Conservation (phyloP, 2,329 filamentous ascomycete genomes). For the Trichothecium sympodiale region DNA sequence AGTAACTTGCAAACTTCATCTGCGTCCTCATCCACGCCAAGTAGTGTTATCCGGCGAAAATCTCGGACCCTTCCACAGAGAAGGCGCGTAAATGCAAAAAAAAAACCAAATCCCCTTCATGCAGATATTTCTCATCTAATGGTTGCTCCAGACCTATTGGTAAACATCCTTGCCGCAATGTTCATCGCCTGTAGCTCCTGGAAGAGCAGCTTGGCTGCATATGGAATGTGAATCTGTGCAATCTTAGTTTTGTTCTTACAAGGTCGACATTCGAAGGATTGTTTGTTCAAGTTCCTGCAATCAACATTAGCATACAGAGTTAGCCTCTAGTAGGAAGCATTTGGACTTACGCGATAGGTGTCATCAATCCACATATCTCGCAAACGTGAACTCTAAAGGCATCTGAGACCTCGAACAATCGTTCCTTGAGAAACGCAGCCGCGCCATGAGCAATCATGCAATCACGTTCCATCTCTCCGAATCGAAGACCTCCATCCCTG, state of each 20-base stretch:
- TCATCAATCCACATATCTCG: conserved; percentile 98
- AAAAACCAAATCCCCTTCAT: too few relatives aligned
- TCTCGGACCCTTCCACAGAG: too few relatives aligned
- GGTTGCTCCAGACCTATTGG: conserved; percentile 65
- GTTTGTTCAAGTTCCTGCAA: conserved; percentile 77
- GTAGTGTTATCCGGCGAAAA: not conserved
- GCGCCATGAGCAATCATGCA: conserved; percentile 99
- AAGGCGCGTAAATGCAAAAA: too few relatives aligned
- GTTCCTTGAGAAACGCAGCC: conserved; percentile 92
- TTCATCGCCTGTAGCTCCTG: conserved; percentile 98
- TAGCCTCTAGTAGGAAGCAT: not conserved
- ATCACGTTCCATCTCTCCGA: conserved; percentile 99
- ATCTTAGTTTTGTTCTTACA: conserved; percentile 99
- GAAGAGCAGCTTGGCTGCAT: conserved; percentile 95
- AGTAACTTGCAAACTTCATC: not conserved
- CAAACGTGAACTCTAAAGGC: conserved; percentile 97
- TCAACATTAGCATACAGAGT: conserved; percentile 19
- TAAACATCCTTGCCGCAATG: conserved; percentile 96
- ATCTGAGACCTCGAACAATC: conserved; percentile 93
- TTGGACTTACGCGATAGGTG: conserved; percentile 86
- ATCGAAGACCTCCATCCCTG: conserved; percentile 91
- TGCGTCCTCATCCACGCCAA: not conserved
- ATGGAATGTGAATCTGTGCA: conserved; percentile 94
- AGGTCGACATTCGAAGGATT: conserved; percentile 90
- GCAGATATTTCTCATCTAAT: conserved; percentile 57